Evolutionary conservation across 768 basidiomycete genomes (phyloP).

Genomic region (Melanogaster broomeanus): DNA sequence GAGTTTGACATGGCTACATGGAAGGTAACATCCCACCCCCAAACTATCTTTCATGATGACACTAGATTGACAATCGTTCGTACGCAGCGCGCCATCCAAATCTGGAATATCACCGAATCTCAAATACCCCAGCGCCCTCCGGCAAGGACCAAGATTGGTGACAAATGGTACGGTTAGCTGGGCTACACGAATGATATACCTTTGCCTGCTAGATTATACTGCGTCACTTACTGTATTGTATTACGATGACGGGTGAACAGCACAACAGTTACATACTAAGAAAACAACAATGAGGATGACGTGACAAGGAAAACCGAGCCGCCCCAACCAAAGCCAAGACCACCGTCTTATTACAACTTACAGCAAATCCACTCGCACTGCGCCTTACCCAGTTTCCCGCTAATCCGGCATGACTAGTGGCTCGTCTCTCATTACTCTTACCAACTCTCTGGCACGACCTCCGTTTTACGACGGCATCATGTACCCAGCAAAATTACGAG

Average conservation of each 20-base stretch:
- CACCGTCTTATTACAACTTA: too few species aligned
- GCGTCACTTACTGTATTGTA: constrained; percentile 18
- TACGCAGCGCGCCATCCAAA: constrained; percentile 78
- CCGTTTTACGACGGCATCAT: not conserved
- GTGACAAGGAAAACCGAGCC: too few species aligned
- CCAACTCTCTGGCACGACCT: too few species aligned
- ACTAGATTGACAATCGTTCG: not conserved
- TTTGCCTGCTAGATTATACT: constrained; percentile 2
- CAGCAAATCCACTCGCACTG: too few species aligned
- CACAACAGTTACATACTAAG: constrained; percentile 1
- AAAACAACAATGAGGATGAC: too few species aligned
- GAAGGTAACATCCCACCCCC: constrained; percentile 53
- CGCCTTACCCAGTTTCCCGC: too few species aligned
- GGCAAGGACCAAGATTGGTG: constrained; percentile 54
- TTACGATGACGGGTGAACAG: too few species aligned
- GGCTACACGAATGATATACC: not conserved
- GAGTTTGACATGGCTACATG: constrained; percentile 92
- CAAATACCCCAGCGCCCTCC: constrained; percentile 74
- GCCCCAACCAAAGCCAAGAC: too few species aligned
- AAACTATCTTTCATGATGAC: not conserved
- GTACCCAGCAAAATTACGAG: constrained; percentile 88
- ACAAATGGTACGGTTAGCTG: constrained; percentile 70
- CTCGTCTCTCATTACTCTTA: too few species aligned
- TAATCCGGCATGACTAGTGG: too few species aligned
- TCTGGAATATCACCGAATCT: constrained; percentile 77